Evolutionary conservation across 1,284 basidiomycete species (phyloP), one percentile per base, ranked within the genome.

Genomic region (Naganishia sp.): DNA sequence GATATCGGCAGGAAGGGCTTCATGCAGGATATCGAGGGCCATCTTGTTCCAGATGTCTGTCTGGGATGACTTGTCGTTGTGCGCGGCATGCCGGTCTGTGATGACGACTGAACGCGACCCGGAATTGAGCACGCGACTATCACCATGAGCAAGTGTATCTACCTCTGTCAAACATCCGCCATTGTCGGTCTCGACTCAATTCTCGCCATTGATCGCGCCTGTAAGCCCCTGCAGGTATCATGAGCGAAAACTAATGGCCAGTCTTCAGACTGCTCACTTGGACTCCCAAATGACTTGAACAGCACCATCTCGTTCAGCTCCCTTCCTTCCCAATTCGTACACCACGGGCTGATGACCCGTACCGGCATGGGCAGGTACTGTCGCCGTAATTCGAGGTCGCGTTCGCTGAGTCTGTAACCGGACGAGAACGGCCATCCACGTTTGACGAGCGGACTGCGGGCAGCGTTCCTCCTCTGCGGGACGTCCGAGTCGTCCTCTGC

Each of bases 21-120:
- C 41, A 15, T 64, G 55, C 28, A 74, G 68, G 17, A 73, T 67
- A 13, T 67, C 61, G 5, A 73, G 55, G 10, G 72, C 60, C 74
- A 75, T 75, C 56, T 75, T 75, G 68, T 72, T 72, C 69, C 73
- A 70, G 21, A 60, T 39, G 3, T 70, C 65, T 9, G 72, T 66
- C 43, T 60, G 62, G 1, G 66, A 62, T 13, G 69, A 65, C 25
- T 72, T 71, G 52, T 72, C 50, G 31, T 68, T 66, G 61, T 75
- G 74, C 1, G 74, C 71, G 6, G 71, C 72, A 68, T 69, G 71
- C 21, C 73, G 67, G 55, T 75, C 74, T 15, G 71, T 68, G 23
- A 75, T 71, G 11, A 72, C 68, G 25, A 70, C 74, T 75, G 41
- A 10, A 17, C 31, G 23, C 17, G 17, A 35, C 23, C 7, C 3